A percentile compares a stretch with the other conserved stretches of the same genome.
phyloP scores from a whole-genome alignment of 2,329 filamentous ascomycete species.

The Aaosphaeria pasadenensis region DNA sequence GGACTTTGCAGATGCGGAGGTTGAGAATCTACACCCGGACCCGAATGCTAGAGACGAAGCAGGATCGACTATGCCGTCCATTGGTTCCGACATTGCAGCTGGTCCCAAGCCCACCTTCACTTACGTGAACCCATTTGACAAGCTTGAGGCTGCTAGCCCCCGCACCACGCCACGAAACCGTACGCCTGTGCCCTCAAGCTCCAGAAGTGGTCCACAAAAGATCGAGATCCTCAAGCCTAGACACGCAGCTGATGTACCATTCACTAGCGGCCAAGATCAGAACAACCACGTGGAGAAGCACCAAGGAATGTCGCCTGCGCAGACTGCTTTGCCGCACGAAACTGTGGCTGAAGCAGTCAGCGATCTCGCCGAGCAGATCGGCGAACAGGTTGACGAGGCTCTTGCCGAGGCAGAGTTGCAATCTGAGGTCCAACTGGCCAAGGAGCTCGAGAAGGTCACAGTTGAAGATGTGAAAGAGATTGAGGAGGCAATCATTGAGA shows the following conservation, averaged over 20 bases:
- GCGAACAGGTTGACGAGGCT: conserved; percentile 63
- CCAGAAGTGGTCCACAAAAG: conserved; percentile 26
- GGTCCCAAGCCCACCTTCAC: conserved; percentile 56
- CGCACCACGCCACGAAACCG: conserved; percentile 61
- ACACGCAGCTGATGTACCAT: conserved; percentile 37
- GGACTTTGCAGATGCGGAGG: conserved; percentile 43
- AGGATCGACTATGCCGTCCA: conserved; percentile 28
- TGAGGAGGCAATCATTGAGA: conserved; percentile 52
- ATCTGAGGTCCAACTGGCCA: conserved; percentile 44
- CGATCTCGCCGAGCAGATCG: conserved; percentile 60
- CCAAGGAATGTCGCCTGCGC: conserved; percentile 11
- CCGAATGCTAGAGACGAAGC: conserved; percentile 24
- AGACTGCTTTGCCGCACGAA: conserved; percentile 43
- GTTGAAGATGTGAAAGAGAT: conserved; percentile 54
- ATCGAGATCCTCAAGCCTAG: conserved; percentile 46
- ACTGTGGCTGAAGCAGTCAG: conserved; percentile 69
- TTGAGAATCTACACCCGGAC: conserved; percentile 37
- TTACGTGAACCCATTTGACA: conserved; percentile 71
- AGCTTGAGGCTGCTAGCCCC: conserved; percentile 64
- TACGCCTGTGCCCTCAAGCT: conserved; percentile 23
- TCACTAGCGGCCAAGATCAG: conserved; percentile 18
- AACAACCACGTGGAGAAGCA: conserved; percentile 21
- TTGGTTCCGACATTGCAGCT: conserved; percentile 43
- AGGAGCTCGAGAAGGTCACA: conserved; percentile 33
- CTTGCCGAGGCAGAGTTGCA: conserved; percentile 48